Base-by-base conservation (phyloP, 805 yeast species). In the Lipomyces sp. region DNA sequence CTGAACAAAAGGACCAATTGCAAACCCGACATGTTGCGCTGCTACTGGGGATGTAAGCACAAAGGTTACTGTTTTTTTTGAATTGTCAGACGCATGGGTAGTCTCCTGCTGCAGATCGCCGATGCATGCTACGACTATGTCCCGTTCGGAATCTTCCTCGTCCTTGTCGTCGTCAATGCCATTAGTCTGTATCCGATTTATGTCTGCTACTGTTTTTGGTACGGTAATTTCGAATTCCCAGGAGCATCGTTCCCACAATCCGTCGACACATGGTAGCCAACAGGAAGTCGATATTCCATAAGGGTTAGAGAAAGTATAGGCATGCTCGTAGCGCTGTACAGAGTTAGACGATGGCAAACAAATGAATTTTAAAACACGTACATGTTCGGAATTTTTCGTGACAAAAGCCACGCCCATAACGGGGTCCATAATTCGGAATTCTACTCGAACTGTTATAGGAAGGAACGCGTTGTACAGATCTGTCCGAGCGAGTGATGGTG, bases 231-330 rank as follows among this genome's bases (percentile, higher is more conserved):
- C 96, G 8, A 95, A 75, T 69, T 92, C 92, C 98, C 98, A 95
- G 0, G 97, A 89, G 54, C 90, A 89, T 68, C 91, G 85, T 72
- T 92, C 97, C 85, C 93, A 89, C 39, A 92, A 77, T 56, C 89
- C 90, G 70, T 95, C 98, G 4, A 95, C 83, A 75, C 99, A 95
- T 0, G 99, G 99, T 59, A 95, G 90, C 99, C 99, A 95, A n/a
- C 92, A 89, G 1, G 97, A 90, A 0, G 98, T 90, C 15, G 95
- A 86, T 2, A 89, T 83, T 18, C 92, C 91, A 56, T 88, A 78
- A 35, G 91, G 92, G 3, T 90, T 83, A 74, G 94, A 93, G 1
- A 86, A 82, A 0, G 98, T 94, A 77, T 90, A 92, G 1, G 91
- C 96, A 73, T 67, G 64, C 39, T 64, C 64, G 35, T 64, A 67